Conservation (phyloP, 225 moss, liverwort and hornwort genomes). For the Ulota crispa region DNA sequence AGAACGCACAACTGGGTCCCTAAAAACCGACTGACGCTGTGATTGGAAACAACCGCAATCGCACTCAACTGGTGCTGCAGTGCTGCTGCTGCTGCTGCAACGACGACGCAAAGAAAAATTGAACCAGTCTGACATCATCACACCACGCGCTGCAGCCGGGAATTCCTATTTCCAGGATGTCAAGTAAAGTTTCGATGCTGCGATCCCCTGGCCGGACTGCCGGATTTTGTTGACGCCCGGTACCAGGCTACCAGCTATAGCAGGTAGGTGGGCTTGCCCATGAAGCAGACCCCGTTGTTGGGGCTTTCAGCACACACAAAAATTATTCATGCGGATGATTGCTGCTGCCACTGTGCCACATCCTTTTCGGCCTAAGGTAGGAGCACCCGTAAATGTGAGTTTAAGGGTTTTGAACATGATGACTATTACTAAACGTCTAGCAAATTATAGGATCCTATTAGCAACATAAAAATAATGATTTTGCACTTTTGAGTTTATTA, state of each 20-base stretch:
- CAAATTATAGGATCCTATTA: too few species aligned
- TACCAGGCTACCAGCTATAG: conserved; percentile 35
- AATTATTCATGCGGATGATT: too few species aligned
- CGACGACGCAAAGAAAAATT: conserved; percentile 12
- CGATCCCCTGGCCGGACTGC: conserved; percentile 43
- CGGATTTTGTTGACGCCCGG: conserved; percentile 36
- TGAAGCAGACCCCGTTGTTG: conserved; percentile 15
- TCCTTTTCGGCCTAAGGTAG: too few species aligned
- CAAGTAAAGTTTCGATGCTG: conserved; percentile 28
- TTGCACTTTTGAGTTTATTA: too few species aligned
- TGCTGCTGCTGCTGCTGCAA: background rate
- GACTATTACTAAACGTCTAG: too few species aligned
- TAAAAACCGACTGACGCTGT: conserved; percentile 7
- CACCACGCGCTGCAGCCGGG: conserved; percentile 25
- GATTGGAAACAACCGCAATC: background rate
- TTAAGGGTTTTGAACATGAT: too few species aligned
- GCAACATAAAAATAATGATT: too few species aligned
- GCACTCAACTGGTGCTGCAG: background rate
- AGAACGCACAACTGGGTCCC: conserved; percentile 18
- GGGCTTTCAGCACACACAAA: background rate
- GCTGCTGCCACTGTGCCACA: too few species aligned
- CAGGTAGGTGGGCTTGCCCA: conserved; percentile 27
- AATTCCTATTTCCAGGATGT: conserved; percentile 35
- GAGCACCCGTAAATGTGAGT: too few species aligned
- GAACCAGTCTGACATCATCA: conserved; percentile 37